Evolutionary conservation across 345 rosid genomes (phyloP).

Genomic region (Hibiscus trionum): DNA sequence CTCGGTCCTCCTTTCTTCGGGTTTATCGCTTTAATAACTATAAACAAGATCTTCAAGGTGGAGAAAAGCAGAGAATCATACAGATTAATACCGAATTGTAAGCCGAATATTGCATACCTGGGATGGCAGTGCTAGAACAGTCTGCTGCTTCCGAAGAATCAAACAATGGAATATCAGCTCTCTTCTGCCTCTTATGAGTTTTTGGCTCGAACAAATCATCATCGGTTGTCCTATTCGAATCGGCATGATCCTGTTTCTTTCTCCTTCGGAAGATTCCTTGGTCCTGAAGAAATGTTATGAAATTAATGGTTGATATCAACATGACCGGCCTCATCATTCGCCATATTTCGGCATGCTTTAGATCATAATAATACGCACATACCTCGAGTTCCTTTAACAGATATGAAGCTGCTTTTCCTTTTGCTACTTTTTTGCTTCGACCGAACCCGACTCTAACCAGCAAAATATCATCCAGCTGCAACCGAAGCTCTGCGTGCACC

Average conservation of each 20-base stretch:
- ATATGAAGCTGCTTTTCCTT: conserved; percentile 70
- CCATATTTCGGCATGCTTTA: no score
- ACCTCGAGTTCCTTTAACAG: conserved; percentile 81
- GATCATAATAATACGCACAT: conserved; percentile 3
- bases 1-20: conserved; percentile 87
- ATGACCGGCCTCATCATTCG: no score
- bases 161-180: conserved; percentile 14
- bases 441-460: conserved; percentile 59
- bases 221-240: conserved; percentile 11
- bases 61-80: background rate
- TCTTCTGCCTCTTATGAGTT: conserved; percentile 24
- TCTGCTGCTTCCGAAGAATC: conserved; percentile 10
- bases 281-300: conserved; percentile 12
- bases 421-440: conserved; percentile 51
- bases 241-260: conserved; percentile 22
- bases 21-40: conserved; percentile 52
- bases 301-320: no score
- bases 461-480: conserved; percentile 62
- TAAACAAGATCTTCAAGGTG: conserved; percentile 6
- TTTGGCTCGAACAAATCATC: conserved; percentile 15
- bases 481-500: conserved; percentile 48
- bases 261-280: conserved; percentile 44
- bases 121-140: conserved; percentile 10
- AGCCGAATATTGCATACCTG: conserved; percentile 26
- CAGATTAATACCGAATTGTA: no score